Base-by-base conservation (phyloP, 495 filamentous ascomycete genomes). In the Podospora pseudopauciseta region DNA sequence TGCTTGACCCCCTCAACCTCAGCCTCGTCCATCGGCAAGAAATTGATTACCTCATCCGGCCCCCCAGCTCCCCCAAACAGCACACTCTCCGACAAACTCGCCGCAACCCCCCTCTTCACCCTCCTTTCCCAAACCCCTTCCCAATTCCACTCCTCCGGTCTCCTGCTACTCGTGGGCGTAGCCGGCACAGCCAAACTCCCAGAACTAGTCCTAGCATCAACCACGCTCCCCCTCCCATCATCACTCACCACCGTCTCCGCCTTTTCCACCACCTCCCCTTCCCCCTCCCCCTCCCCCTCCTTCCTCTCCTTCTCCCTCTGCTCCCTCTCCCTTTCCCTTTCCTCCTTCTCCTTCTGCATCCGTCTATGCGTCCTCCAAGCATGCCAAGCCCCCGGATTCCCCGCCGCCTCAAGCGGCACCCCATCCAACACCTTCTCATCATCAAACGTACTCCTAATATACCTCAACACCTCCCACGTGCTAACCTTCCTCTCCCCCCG, bases 121-220 rank as follows among this genome's bases (percentile, higher is more conserved):
- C 93, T 84, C 65, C 91, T 87, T 69, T 92, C 90, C 93, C 93
- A 97, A 7, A 97, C 93, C 1, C 93, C 93, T 77, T 96, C 92
- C 93, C 93, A 97, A 76, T 94, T 94, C 93, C 93, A 97, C 67
- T 95, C 90, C 16, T 89, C 91, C 2, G 91, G 91, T 30, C 84
- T 83, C 62, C 88, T 85, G 57, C 59, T 68, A 18, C 61, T 65
- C 18, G 65, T 66, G 73, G 74, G 72, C 75, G 80, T 60, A 19
- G 49, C 66, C n/a, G 54, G 26, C 27, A 27, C 60, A 4, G 32
- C 30, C 61, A 63, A 49, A 26, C 27, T 61, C 56, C 32, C 18
- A 30, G 39, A 30, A 27, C 23, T 70, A 27, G 18, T 16, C 23
- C 34, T 53, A 23, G 65, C 49, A 58, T 58, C 55, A 9, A 20